Conservation (phyloP, 306 rosid genomes). For the Malus orientalis region DNA sequence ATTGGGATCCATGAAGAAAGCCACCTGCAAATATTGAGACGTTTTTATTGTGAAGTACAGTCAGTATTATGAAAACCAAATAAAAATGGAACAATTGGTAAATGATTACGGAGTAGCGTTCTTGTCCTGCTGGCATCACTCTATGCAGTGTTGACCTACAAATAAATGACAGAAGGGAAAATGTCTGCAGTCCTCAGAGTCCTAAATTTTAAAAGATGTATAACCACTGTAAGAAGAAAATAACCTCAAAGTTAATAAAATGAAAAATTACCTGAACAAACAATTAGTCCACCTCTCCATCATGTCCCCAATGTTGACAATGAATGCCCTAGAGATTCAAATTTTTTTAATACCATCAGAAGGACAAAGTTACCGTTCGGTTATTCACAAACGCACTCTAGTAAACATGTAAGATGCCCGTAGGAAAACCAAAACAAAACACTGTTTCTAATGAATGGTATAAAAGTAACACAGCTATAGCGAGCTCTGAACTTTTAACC, state of each 20-base stretch:
- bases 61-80: background rate
- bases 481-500: background rate
- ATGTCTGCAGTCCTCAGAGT: background rate
- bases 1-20: constrained; percentile 74
- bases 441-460: background rate
- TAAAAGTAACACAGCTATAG: background rate
- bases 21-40: constrained; percentile 37
- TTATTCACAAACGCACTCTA: background rate
- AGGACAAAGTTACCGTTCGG: background rate
- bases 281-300: constrained; percentile 96
- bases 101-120: constrained; percentile 72
- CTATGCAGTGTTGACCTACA: constrained; percentile 83
- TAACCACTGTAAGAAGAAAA: background rate
- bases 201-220: background rate
- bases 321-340: constrained; percentile 54
- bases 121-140: constrained; percentile 70
- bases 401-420: background rate
- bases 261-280: constrained; percentile 54
- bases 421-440: background rate
- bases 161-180: background rate
- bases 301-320: constrained; percentile 86
- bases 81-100: background rate
- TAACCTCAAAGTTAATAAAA: constrained; percentile 1
- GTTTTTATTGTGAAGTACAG: background rate
- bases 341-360: background rate